Percentiles rank a stretch among this genome's conserved stretches.
Conservation (phyloP, 169 alveolate genomes). For the Plasmodium yoelii region DNA sequence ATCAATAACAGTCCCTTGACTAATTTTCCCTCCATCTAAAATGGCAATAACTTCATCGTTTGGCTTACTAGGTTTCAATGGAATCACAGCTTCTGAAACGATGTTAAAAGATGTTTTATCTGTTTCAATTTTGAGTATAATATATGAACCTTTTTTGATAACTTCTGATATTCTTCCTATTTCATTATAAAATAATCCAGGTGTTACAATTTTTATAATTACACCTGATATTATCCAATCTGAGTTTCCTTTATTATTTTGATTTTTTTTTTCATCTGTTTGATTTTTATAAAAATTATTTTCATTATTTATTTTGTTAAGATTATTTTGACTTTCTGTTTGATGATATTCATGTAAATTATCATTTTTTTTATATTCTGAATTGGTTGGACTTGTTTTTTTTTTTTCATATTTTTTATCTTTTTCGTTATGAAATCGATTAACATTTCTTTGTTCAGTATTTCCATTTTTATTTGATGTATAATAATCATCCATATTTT, state of each 20-base stretch:
- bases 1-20: slow-evolving; percentile 37
- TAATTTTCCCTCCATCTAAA: slow-evolving; percentile 37
- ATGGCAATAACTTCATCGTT: slow-evolving; percentile 40
- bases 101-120: slow-evolving; percentile 69
- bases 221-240: slow-evolving; percentile 52
- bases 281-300: background rate
- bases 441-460: background rate
- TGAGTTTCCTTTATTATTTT: background rate
- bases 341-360: background rate
- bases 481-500: slow-evolving; percentile 1
- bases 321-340: background rate
- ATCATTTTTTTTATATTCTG: slow-evolving; percentile 3
- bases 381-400: background rate
- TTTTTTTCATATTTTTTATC: slow-evolving; percentile 2
- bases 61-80: slow-evolving; percentile 45
- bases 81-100: slow-evolving; percentile 61
- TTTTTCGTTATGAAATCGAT: background rate
- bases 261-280: no score
- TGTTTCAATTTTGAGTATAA: slow-evolving; percentile 57
- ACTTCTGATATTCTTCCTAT: slow-evolving; percentile 53
- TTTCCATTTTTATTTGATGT: slow-evolving; percentile 4
- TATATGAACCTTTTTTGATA: slow-evolving; percentile 30
- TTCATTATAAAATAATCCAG: slow-evolving; percentile 71
- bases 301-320: background rate
- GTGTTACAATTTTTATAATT: slow-evolving; percentile 49